Percentiles rank a stretch among this genome's conserved stretches.
These are phyloP conservation scores for Leccinum pachyderme DNA, from an alignment of 1,284 basidiomycete genomes.

Conservation along the genomic window DNA sequence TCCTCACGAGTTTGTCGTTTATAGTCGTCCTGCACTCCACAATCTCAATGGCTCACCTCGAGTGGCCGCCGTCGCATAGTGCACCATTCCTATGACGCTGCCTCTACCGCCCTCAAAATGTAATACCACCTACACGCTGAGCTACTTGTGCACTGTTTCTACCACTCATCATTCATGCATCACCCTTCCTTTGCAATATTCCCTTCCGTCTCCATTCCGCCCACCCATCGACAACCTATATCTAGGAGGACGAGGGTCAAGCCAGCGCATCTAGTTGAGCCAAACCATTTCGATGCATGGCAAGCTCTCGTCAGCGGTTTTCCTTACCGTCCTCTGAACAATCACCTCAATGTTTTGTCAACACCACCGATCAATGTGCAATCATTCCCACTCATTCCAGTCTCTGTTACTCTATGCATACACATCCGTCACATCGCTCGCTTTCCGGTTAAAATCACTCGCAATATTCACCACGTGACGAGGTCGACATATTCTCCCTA, in stretches of 20 bases:
- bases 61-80: slow-evolving; percentile 56
- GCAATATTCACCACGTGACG: slow-evolving; percentile 39
- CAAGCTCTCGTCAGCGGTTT: slow-evolving; percentile 19
- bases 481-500: slow-evolving; percentile 40
- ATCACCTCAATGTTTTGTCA: slow-evolving; percentile 21
- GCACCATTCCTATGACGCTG: slow-evolving; percentile 10
- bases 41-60: slow-evolving; percentile 50
- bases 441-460: slow-evolving; percentile 38
- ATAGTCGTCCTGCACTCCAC: slow-evolving; percentile 71
- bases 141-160: slow-evolving; percentile 57
- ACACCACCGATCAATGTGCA: slow-evolving; percentile 38
- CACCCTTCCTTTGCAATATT: slow-evolving; percentile 62
- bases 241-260: slow-evolving; percentile 30
- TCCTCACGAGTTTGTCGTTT: slow-evolving; percentile 74
- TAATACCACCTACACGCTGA: slow-evolving; percentile 65
- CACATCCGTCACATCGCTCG: slow-evolving; percentile 41
- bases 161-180: slow-evolving; percentile 76
- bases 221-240: slow-evolving; percentile 46
- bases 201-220: slow-evolving; percentile 48
- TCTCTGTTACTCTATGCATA: slow-evolving; percentile 50
- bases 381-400: slow-evolving; percentile 48
- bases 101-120: slow-evolving; percentile 60
- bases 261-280: slow-evolving; percentile 18
- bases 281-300: slow-evolving; percentile 26
- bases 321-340: slow-evolving; percentile 32